Percentiles rank a stretch among this genome's conserved stretches.
Evolutionary conservation across 139 green algal genomes (phyloP).

Genomic region (Pedinophyceae sp.): DNA sequence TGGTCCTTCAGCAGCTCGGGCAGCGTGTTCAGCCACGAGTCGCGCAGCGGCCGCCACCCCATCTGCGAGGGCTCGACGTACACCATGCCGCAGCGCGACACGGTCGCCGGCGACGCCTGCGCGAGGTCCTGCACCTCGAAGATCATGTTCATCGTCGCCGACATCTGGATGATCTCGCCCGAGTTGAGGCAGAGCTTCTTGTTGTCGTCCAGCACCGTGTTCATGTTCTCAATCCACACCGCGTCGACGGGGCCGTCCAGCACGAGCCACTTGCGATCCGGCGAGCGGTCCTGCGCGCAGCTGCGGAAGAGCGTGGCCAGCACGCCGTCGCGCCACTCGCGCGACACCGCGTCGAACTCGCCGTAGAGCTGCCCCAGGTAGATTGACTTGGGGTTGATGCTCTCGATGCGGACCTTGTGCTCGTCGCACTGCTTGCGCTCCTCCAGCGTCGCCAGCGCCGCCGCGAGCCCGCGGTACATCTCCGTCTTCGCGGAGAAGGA

Average conservation of each 20-base stretch:
- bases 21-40: conserved; percentile 28
- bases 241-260: conserved; percentile 57
- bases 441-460: conserved; percentile 31
- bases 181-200: conserved; percentile 54
- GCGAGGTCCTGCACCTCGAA: conserved; percentile 27
- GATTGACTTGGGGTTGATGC: conserved; percentile 64
- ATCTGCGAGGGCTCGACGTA: conserved; percentile 27
- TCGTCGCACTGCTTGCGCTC: conserved; percentile 25
- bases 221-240: conserved; percentile 71
- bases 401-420: conserved; percentile 29
- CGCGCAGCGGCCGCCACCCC: conserved; percentile 24
- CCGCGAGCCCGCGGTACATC: conserved; percentile 34
- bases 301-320: conserved; percentile 53
- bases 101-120: conserved; percentile 20
- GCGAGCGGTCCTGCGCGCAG: conserved; percentile 29
- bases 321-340: conserved; percentile 68
- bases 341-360: conserved; percentile 27
- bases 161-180: conserved; percentile 62
- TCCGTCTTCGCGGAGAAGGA: conserved; percentile 45
- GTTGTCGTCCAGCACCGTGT: conserved; percentile 73
- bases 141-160: conserved; percentile 25
- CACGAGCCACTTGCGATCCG: conserved; percentile 43
- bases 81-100: conserved; percentile 24
- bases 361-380: conserved; percentile 65
- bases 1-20: conserved; percentile 5